Evolutionary conservation across 768 basidiomycete species (phyloP).

Genomic region (Psilocybe tampanensis): DNA sequence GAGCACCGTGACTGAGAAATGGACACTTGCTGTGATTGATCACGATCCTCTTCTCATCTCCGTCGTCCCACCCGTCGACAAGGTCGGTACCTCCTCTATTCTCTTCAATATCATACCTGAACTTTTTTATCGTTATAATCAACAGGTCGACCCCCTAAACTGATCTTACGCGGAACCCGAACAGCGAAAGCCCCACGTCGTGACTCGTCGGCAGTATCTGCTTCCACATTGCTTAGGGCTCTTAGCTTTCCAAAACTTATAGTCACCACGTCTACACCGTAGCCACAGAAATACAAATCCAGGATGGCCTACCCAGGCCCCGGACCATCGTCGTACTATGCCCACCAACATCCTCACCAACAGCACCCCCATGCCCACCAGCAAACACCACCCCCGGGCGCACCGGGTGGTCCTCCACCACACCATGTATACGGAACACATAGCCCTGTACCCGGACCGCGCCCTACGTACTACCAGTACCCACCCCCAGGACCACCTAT

Average conservation of each 20-base stretch:
- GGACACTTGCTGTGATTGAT: not conserved
- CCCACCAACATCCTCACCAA: conserved; percentile 12
- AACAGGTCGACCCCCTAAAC: not conserved
- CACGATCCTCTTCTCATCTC: conserved; percentile 9
- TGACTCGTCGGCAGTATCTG: not conserved
- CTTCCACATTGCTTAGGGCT: not conserved
- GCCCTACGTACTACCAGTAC: conserved; percentile 39
- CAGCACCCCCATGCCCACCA: not conserved
- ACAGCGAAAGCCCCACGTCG: not conserved
- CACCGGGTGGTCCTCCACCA: conserved; percentile 21
- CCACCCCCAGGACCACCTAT: conserved; percentile 32
- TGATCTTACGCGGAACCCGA: conserved; percentile 5
- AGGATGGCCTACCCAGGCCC: conserved; percentile 15
- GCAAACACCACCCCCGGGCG: not conserved
- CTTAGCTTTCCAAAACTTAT: not conserved
- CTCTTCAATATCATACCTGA: not conserved
- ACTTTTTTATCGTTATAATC: not conserved
- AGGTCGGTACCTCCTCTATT: not conserved
- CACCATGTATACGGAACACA: conserved; percentile 36
- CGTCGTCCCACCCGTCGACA: conserved; percentile 14
- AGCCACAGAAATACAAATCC: conserved; percentile 11
- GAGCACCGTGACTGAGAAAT: not conserved
- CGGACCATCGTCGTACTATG: conserved; percentile 28
- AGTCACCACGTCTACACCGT: conserved; percentile 16
- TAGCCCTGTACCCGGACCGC: conserved; percentile 35